Conservation (phyloP, 2,329 filamentous ascomycete species). For the Fusarium illudens region DNA sequence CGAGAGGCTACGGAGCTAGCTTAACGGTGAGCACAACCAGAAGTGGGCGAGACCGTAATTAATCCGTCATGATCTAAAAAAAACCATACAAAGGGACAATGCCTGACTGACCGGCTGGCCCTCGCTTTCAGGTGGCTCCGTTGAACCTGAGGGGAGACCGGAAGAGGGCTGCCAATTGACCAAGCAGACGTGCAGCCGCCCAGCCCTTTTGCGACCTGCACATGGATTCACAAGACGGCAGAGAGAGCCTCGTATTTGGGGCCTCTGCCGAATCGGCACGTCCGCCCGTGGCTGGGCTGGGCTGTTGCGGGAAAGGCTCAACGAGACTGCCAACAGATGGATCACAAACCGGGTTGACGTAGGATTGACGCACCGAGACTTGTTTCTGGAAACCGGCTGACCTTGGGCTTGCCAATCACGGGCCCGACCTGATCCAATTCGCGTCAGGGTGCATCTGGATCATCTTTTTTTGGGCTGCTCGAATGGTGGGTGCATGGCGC, state of each 20-base stretch:
- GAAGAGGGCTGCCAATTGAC: neutral
- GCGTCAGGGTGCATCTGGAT: conserved; percentile 8
- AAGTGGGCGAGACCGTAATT: conserved; percentile 28
- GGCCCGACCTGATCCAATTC: neutral
- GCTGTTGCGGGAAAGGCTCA: too few relatives aligned
- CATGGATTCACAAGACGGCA: conserved; percentile 3
- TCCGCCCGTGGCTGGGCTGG: conserved; percentile 20
- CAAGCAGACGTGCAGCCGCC: conserved; percentile 1
- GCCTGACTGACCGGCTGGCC: neutral
- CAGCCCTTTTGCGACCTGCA: neutral
- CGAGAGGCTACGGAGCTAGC: conserved; percentile 13
- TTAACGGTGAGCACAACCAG: conserved; percentile 31
- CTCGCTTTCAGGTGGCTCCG: conserved; percentile 14
- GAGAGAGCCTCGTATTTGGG: conserved; percentile 29
- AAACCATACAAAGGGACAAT: conserved; percentile 9
- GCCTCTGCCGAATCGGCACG: conserved; percentile 22
- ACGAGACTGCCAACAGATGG: neutral
- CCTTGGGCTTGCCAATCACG: conserved; percentile 19
- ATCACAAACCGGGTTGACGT: conserved; percentile 11
- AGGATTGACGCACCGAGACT: conserved; percentile 32
- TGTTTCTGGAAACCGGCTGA: conserved; percentile 32
- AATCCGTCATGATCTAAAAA: conserved; percentile 38
- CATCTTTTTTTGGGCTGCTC: conserved; percentile 28
- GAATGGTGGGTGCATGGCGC: neutral
- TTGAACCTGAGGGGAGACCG: conserved; percentile 17